phyloP scores from a whole-genome alignment of 1,284 basidiomycete genomes.

The Ceratobasidium sp. region DNA sequence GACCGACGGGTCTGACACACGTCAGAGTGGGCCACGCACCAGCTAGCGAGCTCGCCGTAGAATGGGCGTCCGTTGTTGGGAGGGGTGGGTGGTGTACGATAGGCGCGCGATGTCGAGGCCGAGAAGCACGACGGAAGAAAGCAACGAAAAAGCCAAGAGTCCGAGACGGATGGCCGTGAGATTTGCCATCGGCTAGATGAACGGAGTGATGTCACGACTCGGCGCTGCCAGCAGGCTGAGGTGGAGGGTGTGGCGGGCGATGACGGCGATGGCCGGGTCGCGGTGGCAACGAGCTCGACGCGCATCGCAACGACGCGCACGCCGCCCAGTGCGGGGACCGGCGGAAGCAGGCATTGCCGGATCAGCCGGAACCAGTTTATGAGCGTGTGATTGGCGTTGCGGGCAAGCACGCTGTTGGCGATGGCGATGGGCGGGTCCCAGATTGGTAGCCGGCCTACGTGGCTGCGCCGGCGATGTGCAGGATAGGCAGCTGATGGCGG shows the following conservation, averaged over 20 bases:
- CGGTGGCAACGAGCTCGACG: not conserved
- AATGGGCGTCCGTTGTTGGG: not conserved
- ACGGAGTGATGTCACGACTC: conserved; percentile 12
- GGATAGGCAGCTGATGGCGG: conserved; percentile 24
- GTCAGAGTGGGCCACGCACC: no score
- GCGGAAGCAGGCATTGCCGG: conserved; percentile 4
- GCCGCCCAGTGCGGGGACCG: not conserved
- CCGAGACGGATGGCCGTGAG: conserved; percentile 17
- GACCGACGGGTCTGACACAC: not conserved
- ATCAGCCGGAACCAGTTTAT: conserved; percentile 19
- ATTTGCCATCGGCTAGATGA: conserved; percentile 16
- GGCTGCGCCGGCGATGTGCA: conserved; percentile 18
- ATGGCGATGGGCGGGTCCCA: conserved; percentile 23
- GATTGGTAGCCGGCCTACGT: conserved; percentile 27
- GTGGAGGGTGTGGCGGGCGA: not conserved
- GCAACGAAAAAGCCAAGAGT: not conserved
- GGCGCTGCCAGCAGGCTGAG: conserved; percentile 8
- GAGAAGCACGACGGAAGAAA: not conserved
- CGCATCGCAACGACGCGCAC: not conserved
- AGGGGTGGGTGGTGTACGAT: not conserved
- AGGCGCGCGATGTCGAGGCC: not conserved
- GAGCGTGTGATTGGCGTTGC: conserved; percentile 24
- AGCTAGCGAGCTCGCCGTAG: not conserved
- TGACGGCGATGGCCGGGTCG: not conserved
- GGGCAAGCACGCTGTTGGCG: conserved; percentile 3